A percentile compares a stretch with the other conserved stretches of the same genome.
Evolutionary conservation across 352 stramenopile genomes (phyloP).

Genomic region (Phytophthora podocarpi): DNA sequence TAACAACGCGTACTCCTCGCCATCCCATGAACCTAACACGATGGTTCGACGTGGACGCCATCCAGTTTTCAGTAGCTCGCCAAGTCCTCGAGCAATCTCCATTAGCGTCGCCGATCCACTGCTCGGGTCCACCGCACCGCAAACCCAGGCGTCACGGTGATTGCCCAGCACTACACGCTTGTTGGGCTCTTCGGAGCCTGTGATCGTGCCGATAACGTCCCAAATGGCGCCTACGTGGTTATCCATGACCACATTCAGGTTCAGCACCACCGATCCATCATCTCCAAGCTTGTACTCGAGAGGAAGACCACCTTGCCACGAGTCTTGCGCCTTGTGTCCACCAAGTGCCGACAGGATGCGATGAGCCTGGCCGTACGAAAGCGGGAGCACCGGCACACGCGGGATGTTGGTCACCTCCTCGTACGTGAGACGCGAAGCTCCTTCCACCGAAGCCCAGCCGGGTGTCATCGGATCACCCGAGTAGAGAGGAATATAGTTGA

Average conservation of each 20-base stretch:
- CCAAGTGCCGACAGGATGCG: slow-evolving; percentile 65
- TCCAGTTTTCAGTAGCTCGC: slow-evolving; percentile 43
- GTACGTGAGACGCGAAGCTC: slow-evolving; percentile 34
- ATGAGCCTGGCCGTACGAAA: slow-evolving; percentile 78
- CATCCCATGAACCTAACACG: slow-evolving; percentile 73
- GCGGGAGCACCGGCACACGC: slow-evolving; percentile 35
- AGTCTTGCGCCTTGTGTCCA: slow-evolving; percentile 47
- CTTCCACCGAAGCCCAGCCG: slow-evolving; percentile 41
- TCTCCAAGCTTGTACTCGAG: slow-evolving; percentile 77
- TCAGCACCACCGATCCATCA: slow-evolving; percentile 48
- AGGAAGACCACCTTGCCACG: slow-evolving; percentile 60
- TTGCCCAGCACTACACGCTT: slow-evolving; percentile 68
- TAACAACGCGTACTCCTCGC: slow-evolving; percentile 75
- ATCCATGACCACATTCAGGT: slow-evolving; percentile 71
- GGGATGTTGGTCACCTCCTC: slow-evolving; percentile 44
- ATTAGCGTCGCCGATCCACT: slow-evolving; percentile 61
- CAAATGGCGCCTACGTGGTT: slow-evolving; percentile 76
- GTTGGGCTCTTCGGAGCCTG: slow-evolving; percentile 49
- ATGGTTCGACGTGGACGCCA: slow-evolving; percentile 70
- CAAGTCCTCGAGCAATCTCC: slow-evolving; percentile 65
- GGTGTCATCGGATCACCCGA: slow-evolving; percentile 69
- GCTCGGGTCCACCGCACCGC: slow-evolving; percentile 72
- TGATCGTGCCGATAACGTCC: slow-evolving; percentile 51
- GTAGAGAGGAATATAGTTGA: slow-evolving; percentile 72
- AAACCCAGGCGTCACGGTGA: slow-evolving; percentile 84